Evolutionary conservation across 129 eudicot genomes (phyloP), one percentile per base, ranked within the genome.

Genomic region (Saposhnikovia divaricata): DNA sequence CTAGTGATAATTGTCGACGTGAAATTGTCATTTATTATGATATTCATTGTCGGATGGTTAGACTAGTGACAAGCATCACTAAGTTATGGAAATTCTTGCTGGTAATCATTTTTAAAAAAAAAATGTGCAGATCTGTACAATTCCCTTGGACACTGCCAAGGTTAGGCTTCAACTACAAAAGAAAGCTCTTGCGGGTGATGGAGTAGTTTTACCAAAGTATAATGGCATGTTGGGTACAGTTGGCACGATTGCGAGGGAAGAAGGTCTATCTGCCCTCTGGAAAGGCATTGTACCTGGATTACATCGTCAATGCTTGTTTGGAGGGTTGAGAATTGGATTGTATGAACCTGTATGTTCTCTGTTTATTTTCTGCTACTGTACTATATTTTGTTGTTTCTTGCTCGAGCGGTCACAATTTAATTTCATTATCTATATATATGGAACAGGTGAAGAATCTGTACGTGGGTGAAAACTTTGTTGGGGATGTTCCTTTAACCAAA

Each of bases 281-380:
- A 92, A 92, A 85, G 97, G 97, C 53, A 86, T 90, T 80, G 97
- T 92, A 78, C 97, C 97, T 4, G 97, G 97, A 68, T 83, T 92
- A 76, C 97, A 92, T 81, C 97, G 97, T 42, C 97, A 92, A 77
- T 90, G 96, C 74, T 70, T 88, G 79, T 87, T 82, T 81, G 97
- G 97, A 75, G 96, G 97, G 53, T 76, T 90, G 73, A 87, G 97
- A 87, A 92, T 92, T 48, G 97, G 97, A 53, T 80, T 92, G 19
- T 92, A 92, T 84, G 97, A 92, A 85, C 97, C 93, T 75, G 97
- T 92, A 86, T 0, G 90, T 80, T 43, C 55, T 38, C 2, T 65
- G 5, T 28, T 5, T 37, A 15, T 53, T 57, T 51, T 28, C 80
- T 42, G 18, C 38, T 48, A 46, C 8, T 25, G 45, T 16, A 57